Evolutionary conservation across 1,139 yeast genomes (phyloP).

Genomic region (Saccharomyces hybrid): DNA sequence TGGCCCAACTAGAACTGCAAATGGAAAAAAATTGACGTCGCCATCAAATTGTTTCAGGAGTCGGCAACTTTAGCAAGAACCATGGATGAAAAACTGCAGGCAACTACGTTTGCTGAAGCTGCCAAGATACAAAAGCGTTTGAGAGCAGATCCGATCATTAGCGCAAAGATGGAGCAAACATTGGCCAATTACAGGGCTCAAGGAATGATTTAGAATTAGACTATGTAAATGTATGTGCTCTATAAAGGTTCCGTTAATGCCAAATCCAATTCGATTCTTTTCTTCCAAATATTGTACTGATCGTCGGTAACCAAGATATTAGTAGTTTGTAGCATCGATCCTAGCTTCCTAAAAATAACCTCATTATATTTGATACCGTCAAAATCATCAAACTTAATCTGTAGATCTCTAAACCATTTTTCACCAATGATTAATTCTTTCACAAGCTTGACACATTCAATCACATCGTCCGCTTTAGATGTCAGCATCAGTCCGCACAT

Average conservation of each 20-base stretch:
- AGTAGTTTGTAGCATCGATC: constrained; percentile 30
- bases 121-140: constrained; percentile 68
- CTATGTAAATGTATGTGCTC: not conserved
- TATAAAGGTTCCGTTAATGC: constrained; percentile 17
- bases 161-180: constrained; percentile 37
- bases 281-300: constrained; percentile 28
- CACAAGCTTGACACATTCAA: constrained; percentile 46
- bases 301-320: constrained; percentile 26
- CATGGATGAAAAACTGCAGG: constrained; percentile 77
- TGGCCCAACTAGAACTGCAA: constrained; percentile 83
- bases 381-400: constrained; percentile 30
- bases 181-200: constrained; percentile 29
- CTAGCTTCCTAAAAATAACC: constrained; percentile 23
- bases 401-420: constrained; percentile 47
- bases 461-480: constrained; percentile 41
- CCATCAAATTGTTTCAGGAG: constrained; percentile 68
- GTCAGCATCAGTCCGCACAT: constrained; percentile 49
- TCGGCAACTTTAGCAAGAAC: constrained; percentile 76
- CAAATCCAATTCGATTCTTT: constrained; percentile 24
- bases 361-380: constrained; percentile 26
- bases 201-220: constrained; percentile 10
- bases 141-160: constrained; percentile 53
- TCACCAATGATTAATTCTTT: constrained; percentile 47
- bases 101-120: constrained; percentile 85
- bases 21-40: constrained; percentile 71